These are phyloP conservation scores for Inonotus hispidus DNA, from an alignment of 1,284 basidiomycete genomes.

Conservation along the genomic window DNA sequence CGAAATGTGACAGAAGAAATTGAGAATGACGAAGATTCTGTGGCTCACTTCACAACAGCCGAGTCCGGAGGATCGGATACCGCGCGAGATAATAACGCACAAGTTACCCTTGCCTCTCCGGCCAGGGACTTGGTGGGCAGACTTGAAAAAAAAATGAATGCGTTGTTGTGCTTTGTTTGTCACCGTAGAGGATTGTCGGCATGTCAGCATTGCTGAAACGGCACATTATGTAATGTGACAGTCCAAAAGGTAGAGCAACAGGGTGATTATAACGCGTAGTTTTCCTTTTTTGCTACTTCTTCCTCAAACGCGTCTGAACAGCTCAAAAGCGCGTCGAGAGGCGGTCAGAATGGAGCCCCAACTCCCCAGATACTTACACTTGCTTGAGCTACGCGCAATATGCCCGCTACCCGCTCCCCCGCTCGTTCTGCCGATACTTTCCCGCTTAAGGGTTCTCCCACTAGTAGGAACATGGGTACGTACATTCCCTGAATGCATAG, in stretches of 20 bases:
- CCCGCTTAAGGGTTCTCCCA: neutral
- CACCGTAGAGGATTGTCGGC: too few species aligned
- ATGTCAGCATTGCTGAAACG: too few species aligned
- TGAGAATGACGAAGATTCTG: too few species aligned
- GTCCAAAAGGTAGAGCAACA: neutral
- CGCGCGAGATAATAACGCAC: too few species aligned
- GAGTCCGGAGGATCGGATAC: too few species aligned
- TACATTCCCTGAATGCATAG: neutral
- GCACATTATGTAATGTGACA: neutral
- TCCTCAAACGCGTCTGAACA: neutral
- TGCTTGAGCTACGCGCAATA: neutral
- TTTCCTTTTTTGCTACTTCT: neutral
- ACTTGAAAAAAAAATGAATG: too few species aligned
- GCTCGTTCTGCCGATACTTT: neutral
- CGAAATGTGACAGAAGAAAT: too few species aligned
- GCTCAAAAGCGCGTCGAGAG: neutral
- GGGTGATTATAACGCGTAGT: constrained; percentile 14
- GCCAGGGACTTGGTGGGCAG: too few species aligned
- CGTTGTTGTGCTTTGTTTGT: too few species aligned
- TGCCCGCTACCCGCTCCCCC: neutral
- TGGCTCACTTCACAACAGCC: too few species aligned
- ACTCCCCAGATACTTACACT: neutral
- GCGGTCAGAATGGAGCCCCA: neutral
- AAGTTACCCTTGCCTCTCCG: too few species aligned
- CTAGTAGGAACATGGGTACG: too few species aligned